A percentile compares a stretch with the other conserved stretches of the same genome.
phyloP scores from a whole-genome alignment of 208 protist genomes.

The Crithidia brevicula region DNA sequence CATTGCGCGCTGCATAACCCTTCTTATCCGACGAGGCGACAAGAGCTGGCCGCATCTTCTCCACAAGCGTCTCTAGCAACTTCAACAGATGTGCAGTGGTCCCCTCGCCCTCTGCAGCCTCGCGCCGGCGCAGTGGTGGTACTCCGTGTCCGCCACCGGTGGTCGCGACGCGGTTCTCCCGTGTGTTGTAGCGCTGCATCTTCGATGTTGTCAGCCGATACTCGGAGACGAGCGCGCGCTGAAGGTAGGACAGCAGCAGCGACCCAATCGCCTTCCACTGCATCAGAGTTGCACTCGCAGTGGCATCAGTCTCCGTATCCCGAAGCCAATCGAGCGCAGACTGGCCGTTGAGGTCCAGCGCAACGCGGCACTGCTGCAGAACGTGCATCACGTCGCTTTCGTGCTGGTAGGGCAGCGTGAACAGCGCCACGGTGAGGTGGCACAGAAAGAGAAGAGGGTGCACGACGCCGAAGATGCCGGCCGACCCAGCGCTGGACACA shows the following conservation, averaged over 20 bases:
- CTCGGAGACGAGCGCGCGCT: constrained; percentile 39
- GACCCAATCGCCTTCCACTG: constrained; percentile 65
- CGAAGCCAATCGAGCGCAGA: constrained; percentile 23
- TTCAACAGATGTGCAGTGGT: neutral
- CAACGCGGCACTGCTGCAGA: constrained; percentile 56
- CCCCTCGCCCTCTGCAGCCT: constrained; percentile 1
- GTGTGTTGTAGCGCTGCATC: constrained; percentile 26
- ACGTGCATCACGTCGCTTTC: constrained; percentile 66
- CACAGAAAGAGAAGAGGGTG: constrained; percentile 60
- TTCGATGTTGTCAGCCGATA: constrained; percentile 47
- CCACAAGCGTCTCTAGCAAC: constrained; percentile 6
- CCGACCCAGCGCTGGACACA: neutral
- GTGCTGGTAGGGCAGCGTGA: constrained; percentile 53
- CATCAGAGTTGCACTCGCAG: neutral
- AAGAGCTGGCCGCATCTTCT: constrained; percentile 7
- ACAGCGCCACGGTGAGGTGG: constrained; percentile 58
- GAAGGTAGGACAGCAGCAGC: constrained; percentile 47
- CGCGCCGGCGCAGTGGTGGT: neutral
- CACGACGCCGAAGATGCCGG: constrained; percentile 14
- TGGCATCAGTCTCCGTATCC: neutral
- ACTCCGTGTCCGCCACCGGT: neutral
- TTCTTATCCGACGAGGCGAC: neutral
- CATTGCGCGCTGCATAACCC: neutral
- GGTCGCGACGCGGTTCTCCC: neutral
- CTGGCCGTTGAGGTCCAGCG: constrained; percentile 68